Conservation (phyloP, 805 yeast genomes). For the Priceomyces carsonii region DNA sequence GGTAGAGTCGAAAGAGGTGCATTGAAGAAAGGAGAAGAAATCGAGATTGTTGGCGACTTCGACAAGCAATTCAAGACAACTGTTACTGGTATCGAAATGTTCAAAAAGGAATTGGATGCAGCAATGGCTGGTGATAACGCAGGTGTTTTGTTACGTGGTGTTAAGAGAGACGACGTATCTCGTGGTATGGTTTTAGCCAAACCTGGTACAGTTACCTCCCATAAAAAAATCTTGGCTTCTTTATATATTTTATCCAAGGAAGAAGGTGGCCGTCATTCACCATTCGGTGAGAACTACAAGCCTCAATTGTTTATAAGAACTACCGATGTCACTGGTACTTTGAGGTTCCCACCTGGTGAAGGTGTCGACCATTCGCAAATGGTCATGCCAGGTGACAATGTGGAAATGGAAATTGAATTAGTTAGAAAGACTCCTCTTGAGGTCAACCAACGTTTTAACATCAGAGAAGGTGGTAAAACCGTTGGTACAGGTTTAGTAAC, state of each 20-base stretch:
- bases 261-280: conserved; percentile 99
- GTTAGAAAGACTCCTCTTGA: conserved; percentile 92
- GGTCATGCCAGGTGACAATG: conserved; percentile 98
- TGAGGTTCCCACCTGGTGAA: conserved; percentile 78
- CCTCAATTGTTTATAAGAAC: conserved; percentile 98
- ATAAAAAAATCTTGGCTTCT: conserved; percentile 91
- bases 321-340: conserved; percentile 87
- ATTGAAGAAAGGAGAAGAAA: conserved; percentile 97
- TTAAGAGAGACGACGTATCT: conserved; percentile 93
- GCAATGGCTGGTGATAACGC: conserved; percentile 99
- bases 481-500: conserved; percentile 99
- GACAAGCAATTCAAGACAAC: conserved; percentile 86
- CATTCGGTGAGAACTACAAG: conserved; percentile 95
- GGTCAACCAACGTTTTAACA: conserved; percentile 97
- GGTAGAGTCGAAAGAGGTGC: conserved; percentile 99
- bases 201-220: conserved; percentile 89
- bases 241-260: conserved; percentile 90
- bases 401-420: conserved; percentile 91
- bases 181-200: conserved; percentile 98
- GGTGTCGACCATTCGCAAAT: conserved; percentile 83
- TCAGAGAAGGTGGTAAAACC: conserved; percentile 99
- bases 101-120: conserved; percentile 95
- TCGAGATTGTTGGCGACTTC: conserved; percentile 93
- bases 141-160: conserved; percentile 96
- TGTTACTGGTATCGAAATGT: conserved; percentile 99